Evolutionary conservation across 176 grass and related monocot genomes (phyloP), one percentile per base, ranked within the genome.

Genomic region (Musa itinerans): DNA sequence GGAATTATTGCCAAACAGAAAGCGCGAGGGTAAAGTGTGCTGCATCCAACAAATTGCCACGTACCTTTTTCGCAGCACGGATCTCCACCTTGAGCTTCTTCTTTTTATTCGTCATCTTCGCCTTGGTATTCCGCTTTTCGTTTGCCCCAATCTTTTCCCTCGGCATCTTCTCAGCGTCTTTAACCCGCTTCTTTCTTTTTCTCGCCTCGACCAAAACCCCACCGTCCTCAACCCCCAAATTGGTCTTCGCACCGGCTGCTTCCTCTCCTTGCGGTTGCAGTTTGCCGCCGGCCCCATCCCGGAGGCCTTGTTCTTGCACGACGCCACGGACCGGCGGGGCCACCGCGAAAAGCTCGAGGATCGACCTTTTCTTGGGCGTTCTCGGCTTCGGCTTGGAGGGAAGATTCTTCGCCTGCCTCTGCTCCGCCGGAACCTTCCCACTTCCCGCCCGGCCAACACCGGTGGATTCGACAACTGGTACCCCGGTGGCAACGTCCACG

Each of bases 331-430:
- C 53, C 69, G 16, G 57, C 48, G 90, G 85, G 23, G 75, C 80
- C 16, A 81, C 79, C 6, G 83, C 87, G 80, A 89, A 83, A 57
- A 93, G 87, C 69, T 93, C 85, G 0, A 76, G 65, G 65, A 93
- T 85, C 24, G 83, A 87, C 13, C 87, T 77, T 72, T 93, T 87
- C 75, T 93, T 93, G 50, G 75, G 83, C 29, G 80, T 48, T 68
- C 78, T 74, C 49, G 63, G 85, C 68, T 81, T 87, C 63, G 55
- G 78, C 25, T 58, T 59, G 26, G 57, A 16, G 16, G 43, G 16
- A 69, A n/a, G 29, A 51, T 52, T 50, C 10, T 17, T 43, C 56
- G 17, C 8, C 20, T 29, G 54, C 69, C 14, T 52, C 77, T 58
- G 24, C 53, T 61, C 77, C 16, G 10, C 61, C 20, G 58, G 50